Evolutionary conservation across 1,139 yeast genomes (phyloP).

Genomic region (Suhomyces taliae): DNA sequence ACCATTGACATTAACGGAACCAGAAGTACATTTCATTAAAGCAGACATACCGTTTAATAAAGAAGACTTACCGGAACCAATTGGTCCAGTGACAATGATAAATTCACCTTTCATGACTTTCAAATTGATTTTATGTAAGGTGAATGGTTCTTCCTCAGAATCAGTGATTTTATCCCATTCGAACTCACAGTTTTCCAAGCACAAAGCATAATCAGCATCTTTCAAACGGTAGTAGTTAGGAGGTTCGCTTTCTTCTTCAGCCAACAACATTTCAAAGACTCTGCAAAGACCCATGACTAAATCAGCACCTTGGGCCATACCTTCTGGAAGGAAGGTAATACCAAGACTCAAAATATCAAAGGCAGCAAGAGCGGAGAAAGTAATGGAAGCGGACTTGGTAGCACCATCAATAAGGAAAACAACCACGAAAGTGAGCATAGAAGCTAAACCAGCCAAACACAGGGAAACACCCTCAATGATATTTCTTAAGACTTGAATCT

Average conservation of each 20-base stretch:
- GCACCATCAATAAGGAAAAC: constrained; percentile 50
- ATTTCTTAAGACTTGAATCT: constrained; percentile 55
- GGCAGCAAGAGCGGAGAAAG: constrained; percentile 73
- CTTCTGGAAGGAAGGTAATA: constrained; percentile 64
- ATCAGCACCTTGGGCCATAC: constrained; percentile 64
- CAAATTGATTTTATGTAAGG: constrained; percentile 39
- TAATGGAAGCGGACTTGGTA: constrained; percentile 57
- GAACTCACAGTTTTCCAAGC: constrained; percentile 54
- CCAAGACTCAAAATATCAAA: constrained; percentile 56
- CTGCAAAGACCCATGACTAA: constrained; percentile 62
- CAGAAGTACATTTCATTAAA: constrained; percentile 50
- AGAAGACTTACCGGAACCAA: constrained; percentile 73
- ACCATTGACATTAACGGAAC: constrained; percentile 48
- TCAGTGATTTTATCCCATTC: constrained; percentile 57
- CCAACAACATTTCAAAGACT: constrained; percentile 50
- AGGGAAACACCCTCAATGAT: constrained; percentile 55
- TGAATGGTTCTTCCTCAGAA: background rate
- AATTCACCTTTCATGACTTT: constrained; percentile 55
- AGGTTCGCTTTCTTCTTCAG: constrained; percentile 22
- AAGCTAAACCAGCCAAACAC: constrained; percentile 61
- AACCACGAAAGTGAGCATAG: constrained; percentile 70
- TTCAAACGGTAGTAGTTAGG: background rate
- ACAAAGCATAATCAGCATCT: constrained; percentile 35
- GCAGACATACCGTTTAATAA: constrained; percentile 63
- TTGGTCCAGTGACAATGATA: constrained; percentile 62